phyloP scores from a whole-genome alignment of 768 basidiomycete species.

The Cystofilobasidium bisporidii region DNA sequence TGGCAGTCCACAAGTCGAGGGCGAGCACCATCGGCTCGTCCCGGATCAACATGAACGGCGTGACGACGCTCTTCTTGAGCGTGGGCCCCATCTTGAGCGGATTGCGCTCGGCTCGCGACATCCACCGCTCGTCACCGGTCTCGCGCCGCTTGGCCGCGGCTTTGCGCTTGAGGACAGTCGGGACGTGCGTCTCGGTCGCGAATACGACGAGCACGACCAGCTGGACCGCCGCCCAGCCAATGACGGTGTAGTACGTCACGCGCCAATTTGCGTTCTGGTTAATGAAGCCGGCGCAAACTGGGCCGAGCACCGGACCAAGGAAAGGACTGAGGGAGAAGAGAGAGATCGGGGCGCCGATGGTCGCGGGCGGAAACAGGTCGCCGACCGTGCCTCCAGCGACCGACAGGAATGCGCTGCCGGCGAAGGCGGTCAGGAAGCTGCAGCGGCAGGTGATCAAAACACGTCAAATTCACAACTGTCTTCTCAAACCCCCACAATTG shows the following conservation, averaged over 20 bases:
- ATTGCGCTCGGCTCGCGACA: constrained; percentile 53
- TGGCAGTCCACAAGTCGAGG: constrained; percentile 25
- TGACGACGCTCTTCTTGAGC: constrained; percentile 54
- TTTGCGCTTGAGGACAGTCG: constrained; percentile 54
- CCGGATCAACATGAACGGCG: constrained; percentile 48
- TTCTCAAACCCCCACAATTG: too few species aligned
- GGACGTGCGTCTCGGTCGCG: constrained; percentile 63
- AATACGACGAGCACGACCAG: constrained; percentile 49
- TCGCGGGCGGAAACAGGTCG: constrained; percentile 46
- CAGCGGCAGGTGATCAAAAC: too few species aligned
- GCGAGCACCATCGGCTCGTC: constrained; percentile 19
- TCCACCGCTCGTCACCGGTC: constrained; percentile 50
- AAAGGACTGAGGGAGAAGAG: constrained; percentile 52
- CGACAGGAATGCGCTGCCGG: constrained; percentile 52
- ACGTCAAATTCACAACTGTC: too few species aligned
- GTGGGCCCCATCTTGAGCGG: constrained; percentile 46
- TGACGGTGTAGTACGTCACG: constrained; percentile 65
- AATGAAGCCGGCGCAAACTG: neutral
- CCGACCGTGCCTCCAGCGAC: constrained; percentile 56
- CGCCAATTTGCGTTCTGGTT: constrained; percentile 40
- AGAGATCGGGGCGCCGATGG: constrained; percentile 48
- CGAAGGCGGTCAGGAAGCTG: constrained; percentile 46
- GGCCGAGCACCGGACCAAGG: constrained; percentile 47
- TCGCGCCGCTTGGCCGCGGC: constrained; percentile 50
- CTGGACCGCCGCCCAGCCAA: constrained; percentile 60